Percentiles rank a stretch among this genome's conserved stretches.
These are phyloP conservation scores for Cyphellophora europaea DNA, from an alignment of 2,329 filamentous ascomycete genomes.

Conservation along the genomic window DNA sequence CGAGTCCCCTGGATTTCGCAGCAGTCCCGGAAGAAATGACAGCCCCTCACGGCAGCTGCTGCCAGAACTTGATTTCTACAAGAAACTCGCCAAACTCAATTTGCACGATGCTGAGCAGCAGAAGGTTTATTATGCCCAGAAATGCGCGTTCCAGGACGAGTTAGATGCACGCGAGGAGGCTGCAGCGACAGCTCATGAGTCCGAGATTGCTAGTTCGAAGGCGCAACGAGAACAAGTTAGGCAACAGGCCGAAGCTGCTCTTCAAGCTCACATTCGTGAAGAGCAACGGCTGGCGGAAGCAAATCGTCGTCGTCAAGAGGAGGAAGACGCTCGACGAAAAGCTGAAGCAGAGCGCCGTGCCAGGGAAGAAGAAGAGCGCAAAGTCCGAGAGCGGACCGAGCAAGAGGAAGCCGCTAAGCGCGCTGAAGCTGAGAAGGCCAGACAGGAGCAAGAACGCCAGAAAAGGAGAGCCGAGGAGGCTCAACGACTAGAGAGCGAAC, in stretches of 20 bases:
- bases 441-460: conserved; percentile 26
- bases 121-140: conserved; percentile 33
- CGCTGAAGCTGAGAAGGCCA: conserved; percentile 18
- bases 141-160: conserved; percentile 41
- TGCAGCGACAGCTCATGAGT: conserved; percentile 52
- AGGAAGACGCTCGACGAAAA: conserved; percentile 21
- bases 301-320: conserved; percentile 25
- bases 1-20: too few relatives aligned
- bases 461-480: conserved; percentile 22
- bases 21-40: too few relatives aligned
- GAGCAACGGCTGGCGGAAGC: conserved; percentile 28
- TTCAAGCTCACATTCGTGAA: conserved; percentile 34
- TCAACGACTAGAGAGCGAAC: conserved; percentile 27
- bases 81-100: conserved; percentile 27
- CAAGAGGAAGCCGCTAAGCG: background rate
- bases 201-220: conserved; percentile 57
- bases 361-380: conserved; percentile 31
- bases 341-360: conserved; percentile 28
- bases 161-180: conserved; percentile 56
- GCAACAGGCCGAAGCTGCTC: conserved; percentile 42
- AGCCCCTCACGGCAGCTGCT: too few relatives aligned
- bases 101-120: conserved; percentile 34
- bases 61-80: background rate
- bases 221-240: conserved; percentile 58
- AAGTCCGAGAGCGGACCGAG: conserved; percentile 23